Conservation (phyloP, 257 asterid genomes). For the Ilex aquifolium region DNA sequence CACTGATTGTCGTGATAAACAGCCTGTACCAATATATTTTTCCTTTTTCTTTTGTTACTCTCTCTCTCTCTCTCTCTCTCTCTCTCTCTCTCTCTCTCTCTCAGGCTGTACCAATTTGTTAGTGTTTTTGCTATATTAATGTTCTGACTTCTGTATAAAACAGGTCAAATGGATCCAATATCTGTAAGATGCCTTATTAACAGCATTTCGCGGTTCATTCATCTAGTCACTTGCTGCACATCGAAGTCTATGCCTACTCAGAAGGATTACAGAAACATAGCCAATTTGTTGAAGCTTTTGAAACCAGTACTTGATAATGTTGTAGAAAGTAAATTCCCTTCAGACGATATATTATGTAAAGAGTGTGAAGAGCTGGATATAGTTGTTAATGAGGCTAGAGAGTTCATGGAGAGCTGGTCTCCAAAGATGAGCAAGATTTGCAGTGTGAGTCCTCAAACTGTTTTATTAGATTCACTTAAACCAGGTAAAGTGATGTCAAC, state of each 20-base stretch:
- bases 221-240: constrained; percentile 60
- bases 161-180: constrained; percentile 73
- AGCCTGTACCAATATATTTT: too few relatives aligned
- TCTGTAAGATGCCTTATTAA: constrained; percentile 72
- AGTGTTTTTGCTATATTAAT: background rate
- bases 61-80: too few relatives aligned
- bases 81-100: too few relatives aligned
- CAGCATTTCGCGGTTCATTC: constrained; percentile 87
- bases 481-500: background rate
- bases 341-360: constrained; percentile 40
- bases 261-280: constrained; percentile 50
- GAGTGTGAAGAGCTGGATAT: constrained; percentile 76
- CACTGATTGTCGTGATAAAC: background rate
- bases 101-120: too few relatives aligned
- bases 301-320: constrained; percentile 65
- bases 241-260: constrained; percentile 60
- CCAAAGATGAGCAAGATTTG: constrained; percentile 85
- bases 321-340: constrained; percentile 34
- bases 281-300: constrained; percentile 58
- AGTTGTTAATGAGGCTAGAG: constrained; percentile 79
- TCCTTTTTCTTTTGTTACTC: too few relatives aligned
- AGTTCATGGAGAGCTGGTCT: constrained; percentile 86
- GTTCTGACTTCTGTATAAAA: background rate
- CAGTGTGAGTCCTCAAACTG: constrained; percentile 46
- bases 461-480: background rate